A percentile compares a stretch with the other conserved stretches of the same genome.
phyloP scores from a whole-genome alignment of 2,329 filamentous ascomycete genomes.

The Coniosporium tulheliwenetii region DNA sequence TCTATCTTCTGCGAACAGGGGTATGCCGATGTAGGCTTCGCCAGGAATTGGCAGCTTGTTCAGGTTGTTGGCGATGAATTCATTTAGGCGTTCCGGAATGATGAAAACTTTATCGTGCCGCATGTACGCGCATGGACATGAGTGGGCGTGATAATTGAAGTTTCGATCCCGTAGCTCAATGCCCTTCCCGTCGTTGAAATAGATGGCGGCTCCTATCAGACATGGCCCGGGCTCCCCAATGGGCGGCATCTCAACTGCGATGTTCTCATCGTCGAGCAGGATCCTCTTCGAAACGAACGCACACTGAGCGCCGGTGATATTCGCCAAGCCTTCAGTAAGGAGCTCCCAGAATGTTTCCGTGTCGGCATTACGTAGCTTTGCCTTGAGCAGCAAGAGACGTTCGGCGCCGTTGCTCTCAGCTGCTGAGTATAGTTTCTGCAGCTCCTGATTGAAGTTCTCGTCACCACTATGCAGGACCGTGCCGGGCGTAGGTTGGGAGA shows the following conservation, averaged over 20 bases:
- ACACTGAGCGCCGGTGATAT: constrained; percentile 49
- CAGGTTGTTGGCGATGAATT: constrained; percentile 44
- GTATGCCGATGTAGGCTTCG: constrained; percentile 52
- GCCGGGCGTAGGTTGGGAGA: constrained; percentile 23
- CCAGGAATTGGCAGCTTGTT: constrained; percentile 44
- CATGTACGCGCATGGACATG: constrained; percentile 53
- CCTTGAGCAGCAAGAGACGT: constrained; percentile 43
- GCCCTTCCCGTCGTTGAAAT: constrained; percentile 45
- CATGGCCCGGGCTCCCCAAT: constrained; percentile 45
- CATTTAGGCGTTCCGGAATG: constrained; percentile 44
- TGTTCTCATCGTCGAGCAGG: constrained; percentile 40
- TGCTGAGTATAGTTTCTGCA: constrained; percentile 12
- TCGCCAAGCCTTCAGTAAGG: constrained; percentile 47
- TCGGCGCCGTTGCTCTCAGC: constrained; percentile 46
- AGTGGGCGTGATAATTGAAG: constrained; percentile 49
- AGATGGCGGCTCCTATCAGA: constrained; percentile 49
- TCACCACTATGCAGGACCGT: constrained; percentile 28
- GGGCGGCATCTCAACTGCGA: constrained; percentile 43
- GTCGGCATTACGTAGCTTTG: constrained; percentile 33
- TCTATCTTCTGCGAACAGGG: constrained; percentile 48
- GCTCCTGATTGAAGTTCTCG: constrained; percentile 22
- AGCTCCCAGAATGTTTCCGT: constrained; percentile 48
- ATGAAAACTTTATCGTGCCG: constrained; percentile 56
- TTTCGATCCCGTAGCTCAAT: constrained; percentile 39
- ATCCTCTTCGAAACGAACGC: constrained; percentile 52